phyloP scores from a whole-genome alignment of 768 basidiomycete genomes.

The Dacryopinax primogenitus region DNA sequence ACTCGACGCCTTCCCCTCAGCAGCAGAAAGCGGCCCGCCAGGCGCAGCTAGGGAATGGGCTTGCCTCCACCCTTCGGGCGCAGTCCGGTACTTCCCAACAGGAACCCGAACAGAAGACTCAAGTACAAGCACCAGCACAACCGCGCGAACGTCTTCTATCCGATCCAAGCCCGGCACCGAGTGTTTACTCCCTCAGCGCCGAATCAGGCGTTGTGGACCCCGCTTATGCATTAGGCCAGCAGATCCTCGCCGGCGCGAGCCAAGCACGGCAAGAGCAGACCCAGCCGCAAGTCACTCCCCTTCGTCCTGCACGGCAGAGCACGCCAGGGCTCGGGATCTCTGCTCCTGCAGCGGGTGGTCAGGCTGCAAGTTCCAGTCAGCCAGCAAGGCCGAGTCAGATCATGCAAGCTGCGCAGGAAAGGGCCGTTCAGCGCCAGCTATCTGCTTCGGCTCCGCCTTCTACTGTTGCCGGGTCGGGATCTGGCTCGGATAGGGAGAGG shows the following conservation, averaged over 20 bases:
- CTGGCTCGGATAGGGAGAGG: not conserved
- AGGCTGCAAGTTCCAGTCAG: no score
- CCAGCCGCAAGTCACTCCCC: not conserved
- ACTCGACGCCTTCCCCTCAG: not conserved
- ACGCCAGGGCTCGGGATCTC: slow-evolving; percentile 2
- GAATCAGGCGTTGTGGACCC: not conserved
- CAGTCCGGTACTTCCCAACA: no score
- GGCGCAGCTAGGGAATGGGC: not conserved
- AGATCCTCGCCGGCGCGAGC: not conserved
- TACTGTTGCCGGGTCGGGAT: not conserved
- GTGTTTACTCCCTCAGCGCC: not conserved
- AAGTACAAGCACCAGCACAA: not conserved
- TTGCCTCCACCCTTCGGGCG: not conserved
- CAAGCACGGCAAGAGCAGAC: not conserved
- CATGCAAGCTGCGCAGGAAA: not conserved
- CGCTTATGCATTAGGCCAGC: not conserved
- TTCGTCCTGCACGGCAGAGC: not conserved
- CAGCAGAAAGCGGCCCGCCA: not conserved
- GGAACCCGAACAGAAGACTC: not conserved
- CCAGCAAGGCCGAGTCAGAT: not conserved
- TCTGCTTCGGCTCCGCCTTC: not conserved
- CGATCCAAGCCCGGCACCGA: not conserved
- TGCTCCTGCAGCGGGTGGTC: not conserved
- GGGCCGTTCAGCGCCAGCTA: not conserved
- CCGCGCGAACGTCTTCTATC: not conserved